These are phyloP conservation scores for Drechmeria coniospora DNA, from an alignment of 2,329 filamentous ascomycete genomes.

Conservation along the genomic window DNA sequence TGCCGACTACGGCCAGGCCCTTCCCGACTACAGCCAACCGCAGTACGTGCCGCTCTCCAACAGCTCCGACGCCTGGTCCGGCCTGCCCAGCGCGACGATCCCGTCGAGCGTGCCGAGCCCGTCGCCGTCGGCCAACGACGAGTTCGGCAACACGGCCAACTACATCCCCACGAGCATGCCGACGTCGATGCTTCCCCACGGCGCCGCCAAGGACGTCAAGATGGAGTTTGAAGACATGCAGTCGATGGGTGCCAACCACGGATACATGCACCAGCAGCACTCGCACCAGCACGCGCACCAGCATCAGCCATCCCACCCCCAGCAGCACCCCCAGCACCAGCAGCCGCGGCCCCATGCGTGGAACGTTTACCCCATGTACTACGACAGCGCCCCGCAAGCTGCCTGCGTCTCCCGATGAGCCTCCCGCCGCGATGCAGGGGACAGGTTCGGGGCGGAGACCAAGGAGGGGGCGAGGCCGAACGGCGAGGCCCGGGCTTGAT, in stretches of 20 bases:
- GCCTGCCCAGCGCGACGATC: slow-evolving; percentile 24
- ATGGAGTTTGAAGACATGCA: slow-evolving; percentile 24
- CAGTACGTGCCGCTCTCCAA: slow-evolving; percentile 22
- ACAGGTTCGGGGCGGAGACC: too few species aligned
- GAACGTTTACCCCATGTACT: slow-evolving; percentile 20
- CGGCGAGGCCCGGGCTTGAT: background rate
- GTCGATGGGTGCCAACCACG: slow-evolving; percentile 5
- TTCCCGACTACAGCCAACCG: slow-evolving; percentile 25
- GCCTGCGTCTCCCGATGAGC: background rate
- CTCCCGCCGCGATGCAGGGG: too few species aligned
- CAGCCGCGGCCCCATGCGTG: slow-evolving; percentile 14
- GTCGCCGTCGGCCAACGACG: slow-evolving; percentile 32
- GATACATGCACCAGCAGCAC: slow-evolving; percentile 15
- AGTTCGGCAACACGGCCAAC: slow-evolving; percentile 22
- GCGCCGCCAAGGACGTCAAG: slow-evolving; percentile 20
- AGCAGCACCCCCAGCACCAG: slow-evolving; percentile 11
- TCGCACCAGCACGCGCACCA: slow-evolving; percentile 13
- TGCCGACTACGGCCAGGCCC: slow-evolving; percentile 26
- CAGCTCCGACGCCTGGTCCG: slow-evolving; percentile 30
- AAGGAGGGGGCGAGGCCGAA: background rate
- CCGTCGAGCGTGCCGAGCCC: slow-evolving; percentile 36
- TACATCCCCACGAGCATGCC: slow-evolving; percentile 36
- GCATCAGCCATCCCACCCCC: slow-evolving; percentile 11
- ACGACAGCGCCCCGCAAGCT: slow-evolving; percentile 5
- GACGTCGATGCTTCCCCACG: slow-evolving; percentile 23